Evolutionary conservation across 2,329 filamentous ascomycete species (phyloP).

Genomic region (Curvularia lunata): DNA sequence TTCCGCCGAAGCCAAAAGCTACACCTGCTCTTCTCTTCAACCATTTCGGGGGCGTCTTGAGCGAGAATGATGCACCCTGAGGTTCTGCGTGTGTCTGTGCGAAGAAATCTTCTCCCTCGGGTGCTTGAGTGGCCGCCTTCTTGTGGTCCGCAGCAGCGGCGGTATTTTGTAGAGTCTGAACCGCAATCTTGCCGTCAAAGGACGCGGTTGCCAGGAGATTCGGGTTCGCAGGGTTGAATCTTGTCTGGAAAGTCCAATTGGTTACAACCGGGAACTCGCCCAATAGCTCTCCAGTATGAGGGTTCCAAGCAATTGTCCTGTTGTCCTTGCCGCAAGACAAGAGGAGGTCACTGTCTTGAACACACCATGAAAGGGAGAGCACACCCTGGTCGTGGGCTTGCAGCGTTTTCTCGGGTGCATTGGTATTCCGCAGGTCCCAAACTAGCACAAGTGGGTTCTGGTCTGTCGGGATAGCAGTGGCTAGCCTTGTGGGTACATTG

Average conservation of each 20-base stretch:
- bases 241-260: constrained; percentile 98
- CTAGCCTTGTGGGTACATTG: constrained; percentile 86
- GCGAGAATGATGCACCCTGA: constrained; percentile 85
- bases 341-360: constrained; percentile 85
- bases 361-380: constrained; percentile 92
- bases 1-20: constrained; percentile 94
- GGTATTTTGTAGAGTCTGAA: constrained; percentile 94
- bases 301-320: constrained; percentile 93
- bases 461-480: constrained; percentile 91
- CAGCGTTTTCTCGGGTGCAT: constrained; percentile 86
- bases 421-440: constrained; percentile 96
- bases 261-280: constrained; percentile 96
- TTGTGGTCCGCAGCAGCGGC: constrained; percentile 75
- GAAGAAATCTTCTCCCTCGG: constrained; percentile 96
- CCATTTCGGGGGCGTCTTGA: constrained; percentile 88
- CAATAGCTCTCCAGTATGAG: constrained; percentile 82
- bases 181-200: constrained; percentile 93
- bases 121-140: constrained; percentile 61
- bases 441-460: constrained; percentile 85
- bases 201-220: constrained; percentile 92
- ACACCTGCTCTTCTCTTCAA: constrained; percentile 82
- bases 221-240: constrained; percentile 92
- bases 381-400: constrained; percentile 95
- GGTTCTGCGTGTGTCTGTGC: constrained; percentile 90
- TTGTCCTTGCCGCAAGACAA: constrained; percentile 98